These are phyloP conservation scores for Coccomyxa subellipsoidea DNA, from an alignment of 163 green algal species.

Conservation along the genomic window DNA sequence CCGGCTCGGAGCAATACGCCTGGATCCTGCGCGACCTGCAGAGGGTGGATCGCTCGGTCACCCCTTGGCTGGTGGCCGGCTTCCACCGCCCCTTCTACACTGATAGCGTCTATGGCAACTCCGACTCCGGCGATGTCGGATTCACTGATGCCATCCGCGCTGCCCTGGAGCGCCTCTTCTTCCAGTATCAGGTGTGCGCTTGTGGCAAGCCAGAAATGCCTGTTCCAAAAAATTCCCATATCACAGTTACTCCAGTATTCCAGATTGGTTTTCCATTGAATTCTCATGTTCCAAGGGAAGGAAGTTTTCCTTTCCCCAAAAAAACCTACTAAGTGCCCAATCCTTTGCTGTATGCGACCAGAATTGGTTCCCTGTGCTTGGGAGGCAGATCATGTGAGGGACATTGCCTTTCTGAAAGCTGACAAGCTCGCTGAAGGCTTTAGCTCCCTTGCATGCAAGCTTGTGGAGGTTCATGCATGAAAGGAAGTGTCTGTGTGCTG, in stretches of 20 bases:
- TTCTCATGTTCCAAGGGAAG: no score
- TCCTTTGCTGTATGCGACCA: no score
- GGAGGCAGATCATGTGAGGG: no score
- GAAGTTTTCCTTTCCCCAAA: no score
- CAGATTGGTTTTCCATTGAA: no score
- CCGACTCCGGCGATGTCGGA: conserved; percentile 37
- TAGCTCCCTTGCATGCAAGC: not conserved
- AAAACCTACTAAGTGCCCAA: no score
- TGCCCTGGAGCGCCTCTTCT: conserved; percentile 38
- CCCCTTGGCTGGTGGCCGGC: conserved; percentile 41
- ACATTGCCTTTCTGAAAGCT: no score
- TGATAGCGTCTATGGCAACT: conserved; percentile 37
- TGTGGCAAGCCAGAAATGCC: no score
- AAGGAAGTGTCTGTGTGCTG: not conserved
- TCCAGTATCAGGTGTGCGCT: conserved; percentile 35
- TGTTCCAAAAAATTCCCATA: no score
- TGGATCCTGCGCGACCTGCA: conserved; percentile 10
- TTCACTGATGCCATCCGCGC: conserved; percentile 40
- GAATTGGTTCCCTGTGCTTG: no score
- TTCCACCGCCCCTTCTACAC: conserved; percentile 68
- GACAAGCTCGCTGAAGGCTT: no score
- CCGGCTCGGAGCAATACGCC: conserved; percentile 41
- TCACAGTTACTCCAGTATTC: no score
- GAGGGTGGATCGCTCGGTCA: conserved; percentile 43
- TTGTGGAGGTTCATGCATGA: not conserved